A percentile compares a stretch with the other conserved stretches of the same genome.
phyloP scores from a whole-genome alignment of 2,329 filamentous ascomycete species.

The Pyrenophora seminiperda region DNA sequence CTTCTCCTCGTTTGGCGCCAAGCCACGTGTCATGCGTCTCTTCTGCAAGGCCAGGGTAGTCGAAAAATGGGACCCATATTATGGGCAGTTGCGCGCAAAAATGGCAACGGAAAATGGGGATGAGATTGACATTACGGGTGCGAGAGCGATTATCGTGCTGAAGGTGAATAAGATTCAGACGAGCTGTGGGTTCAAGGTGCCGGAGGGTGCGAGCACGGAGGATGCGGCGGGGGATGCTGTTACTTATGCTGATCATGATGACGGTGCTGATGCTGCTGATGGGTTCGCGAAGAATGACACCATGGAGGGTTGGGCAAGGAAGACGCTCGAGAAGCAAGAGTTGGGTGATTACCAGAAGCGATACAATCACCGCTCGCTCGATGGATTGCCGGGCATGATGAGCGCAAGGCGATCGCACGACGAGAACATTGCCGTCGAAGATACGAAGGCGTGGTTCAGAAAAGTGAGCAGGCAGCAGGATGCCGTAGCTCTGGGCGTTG shows the following conservation, averaged over 20 bases:
- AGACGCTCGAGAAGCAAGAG: constrained; percentile 56
- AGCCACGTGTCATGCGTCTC: constrained; percentile 67
- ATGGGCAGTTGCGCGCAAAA: constrained; percentile 41
- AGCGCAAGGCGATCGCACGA: constrained; percentile 55
- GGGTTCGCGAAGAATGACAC: constrained; percentile 55
- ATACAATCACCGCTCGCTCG: constrained; percentile 54
- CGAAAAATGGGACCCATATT: constrained; percentile 61
- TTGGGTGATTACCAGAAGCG: constrained; percentile 62
- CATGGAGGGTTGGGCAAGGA: constrained; percentile 58
- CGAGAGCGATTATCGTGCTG: constrained; percentile 63
- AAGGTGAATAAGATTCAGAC: constrained; percentile 68
- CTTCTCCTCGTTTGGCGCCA: constrained; percentile 68
- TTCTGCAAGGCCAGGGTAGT: constrained; percentile 66
- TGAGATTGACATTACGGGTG: constrained; percentile 30
- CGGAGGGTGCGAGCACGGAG: constrained; percentile 50
- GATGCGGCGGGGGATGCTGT: constrained; percentile 23
- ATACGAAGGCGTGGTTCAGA: constrained; percentile 40
- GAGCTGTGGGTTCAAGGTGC: constrained; percentile 69
- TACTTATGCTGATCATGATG: constrained; percentile 28
- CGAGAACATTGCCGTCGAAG: constrained; percentile 55
- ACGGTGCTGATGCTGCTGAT: constrained; percentile 15
- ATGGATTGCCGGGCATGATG: constrained; percentile 32
- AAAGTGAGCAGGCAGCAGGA: constrained; percentile 35
- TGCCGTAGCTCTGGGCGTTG: constrained; percentile 25
- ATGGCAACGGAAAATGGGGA: constrained; percentile 50